A percentile compares a stretch with the other conserved stretches of the same genome.
Conservation (phyloP, 1,284 basidiomycete species). For the Tilletia caries region DNA sequence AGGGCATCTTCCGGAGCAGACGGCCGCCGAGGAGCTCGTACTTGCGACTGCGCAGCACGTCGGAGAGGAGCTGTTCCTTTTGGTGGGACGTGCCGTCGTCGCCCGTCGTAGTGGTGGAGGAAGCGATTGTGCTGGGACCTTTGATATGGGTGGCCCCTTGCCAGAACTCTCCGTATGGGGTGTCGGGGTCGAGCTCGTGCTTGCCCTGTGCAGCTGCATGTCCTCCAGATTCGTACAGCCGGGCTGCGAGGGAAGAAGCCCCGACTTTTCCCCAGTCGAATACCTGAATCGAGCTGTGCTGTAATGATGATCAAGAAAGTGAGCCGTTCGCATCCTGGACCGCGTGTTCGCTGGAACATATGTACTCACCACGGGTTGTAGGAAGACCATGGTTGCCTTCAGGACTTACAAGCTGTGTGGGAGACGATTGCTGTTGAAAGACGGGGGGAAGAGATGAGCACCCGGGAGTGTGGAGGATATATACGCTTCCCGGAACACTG, state of each 20-base stretch:
- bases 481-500: too few species aligned
- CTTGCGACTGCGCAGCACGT: background rate
- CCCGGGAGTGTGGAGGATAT: too few species aligned
- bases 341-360: background rate
- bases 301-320: background rate
- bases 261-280: background rate
- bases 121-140: conserved; percentile 1
- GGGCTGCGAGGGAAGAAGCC: background rate
- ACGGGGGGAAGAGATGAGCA: too few species aligned
- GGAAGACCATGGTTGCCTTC: too few species aligned
- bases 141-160: conserved; percentile 4
- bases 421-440: too few species aligned
- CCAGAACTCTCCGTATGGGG: conserved; percentile 11
- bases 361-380: too few species aligned
- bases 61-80: background rate
- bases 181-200: background rate
- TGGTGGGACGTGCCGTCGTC: too few species aligned
- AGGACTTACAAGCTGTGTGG: too few species aligned
- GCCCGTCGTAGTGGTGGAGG: background rate
- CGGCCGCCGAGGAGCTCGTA: background rate
- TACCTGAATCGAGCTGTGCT: background rate
- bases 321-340: too few species aligned
- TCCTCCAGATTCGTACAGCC: background rate
- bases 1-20: conserved; percentile 6
- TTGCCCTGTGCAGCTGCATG: background rate